Conservation (phyloP, 2,329 filamentous ascomycete genomes). For the Massarina eburnea region DNA sequence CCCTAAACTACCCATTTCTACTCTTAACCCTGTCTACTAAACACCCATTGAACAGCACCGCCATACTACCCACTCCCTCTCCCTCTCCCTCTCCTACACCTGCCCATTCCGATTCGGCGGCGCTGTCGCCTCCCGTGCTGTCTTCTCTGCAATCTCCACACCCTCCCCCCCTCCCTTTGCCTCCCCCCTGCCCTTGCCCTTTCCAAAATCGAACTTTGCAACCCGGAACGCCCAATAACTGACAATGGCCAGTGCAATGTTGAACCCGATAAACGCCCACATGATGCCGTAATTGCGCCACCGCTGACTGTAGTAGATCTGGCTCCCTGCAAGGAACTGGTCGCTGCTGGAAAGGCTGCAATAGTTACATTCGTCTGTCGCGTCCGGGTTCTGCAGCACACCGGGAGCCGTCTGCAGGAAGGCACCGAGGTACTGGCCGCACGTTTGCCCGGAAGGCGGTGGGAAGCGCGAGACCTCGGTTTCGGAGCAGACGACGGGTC, state of each 20-base stretch:
- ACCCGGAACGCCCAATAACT: slow-evolving; percentile 55
- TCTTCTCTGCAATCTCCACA: slow-evolving; percentile 1
- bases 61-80: too few relatives aligned
- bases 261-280: slow-evolving; percentile 66
- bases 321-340: slow-evolving; percentile 46
- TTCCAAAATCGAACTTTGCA: slow-evolving; percentile 17
- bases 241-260: slow-evolving; percentile 58
- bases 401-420: slow-evolving; percentile 45
- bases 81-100: background rate
- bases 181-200: background rate
- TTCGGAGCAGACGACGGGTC: slow-evolving; percentile 51
- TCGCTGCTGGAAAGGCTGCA: slow-evolving; percentile 50
- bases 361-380: slow-evolving; percentile 51
- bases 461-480: slow-evolving; percentile 44
- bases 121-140: slow-evolving; percentile 8
- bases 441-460: slow-evolving; percentile 43
- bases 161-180: slow-evolving; percentile 7
- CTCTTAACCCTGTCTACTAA: too few relatives aligned
- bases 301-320: slow-evolving; percentile 49
- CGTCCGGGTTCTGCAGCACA: slow-evolving; percentile 44
- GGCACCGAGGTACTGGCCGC: slow-evolving; percentile 45
- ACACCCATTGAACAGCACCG: too few relatives aligned
- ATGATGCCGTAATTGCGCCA: slow-evolving; percentile 72
- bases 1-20: too few relatives aligned
- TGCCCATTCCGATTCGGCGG: slow-evolving; percentile 7